A percentile compares a stretch with the other conserved stretches of the same genome.
phyloP scores from a whole-genome alignment of 1,139 yeast species.

The Taphrina deformans region DNA sequence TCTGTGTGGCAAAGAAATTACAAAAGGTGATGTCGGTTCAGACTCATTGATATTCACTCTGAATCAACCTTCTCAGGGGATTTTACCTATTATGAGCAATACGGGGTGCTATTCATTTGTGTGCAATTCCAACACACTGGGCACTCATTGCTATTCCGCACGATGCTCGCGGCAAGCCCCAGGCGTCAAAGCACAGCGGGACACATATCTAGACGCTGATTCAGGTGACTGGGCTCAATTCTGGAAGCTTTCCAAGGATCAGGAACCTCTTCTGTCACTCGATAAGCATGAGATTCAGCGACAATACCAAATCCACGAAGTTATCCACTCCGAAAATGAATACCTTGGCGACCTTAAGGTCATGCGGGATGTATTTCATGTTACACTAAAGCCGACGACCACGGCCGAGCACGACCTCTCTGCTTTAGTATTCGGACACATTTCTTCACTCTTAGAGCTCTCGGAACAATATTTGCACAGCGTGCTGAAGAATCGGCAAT shows the following conservation, averaged over 20 bases:
- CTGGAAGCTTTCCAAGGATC: conserved; percentile 59
- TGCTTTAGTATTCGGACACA: conserved; percentile 61
- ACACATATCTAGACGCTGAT: neutral
- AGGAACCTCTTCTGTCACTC: conserved; percentile 48
- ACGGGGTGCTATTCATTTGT: conserved; percentile 48
- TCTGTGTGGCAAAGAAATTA: conserved; percentile 52
- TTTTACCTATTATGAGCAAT: conserved; percentile 50
- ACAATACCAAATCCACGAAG: conserved; percentile 76
- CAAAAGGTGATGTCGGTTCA: conserved; percentile 40
- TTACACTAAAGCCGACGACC: conserved; percentile 51
- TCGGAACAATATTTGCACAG: conserved; percentile 60
- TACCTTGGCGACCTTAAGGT: conserved; percentile 68
- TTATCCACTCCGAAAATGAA: conserved; percentile 72
- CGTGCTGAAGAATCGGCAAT: conserved; percentile 55
- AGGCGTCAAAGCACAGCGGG: neutral
- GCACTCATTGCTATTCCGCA: conserved; percentile 44
- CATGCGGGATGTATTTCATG: conserved; percentile 61
- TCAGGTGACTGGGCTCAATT: conserved; percentile 34
- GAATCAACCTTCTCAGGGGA: conserved; percentile 49
- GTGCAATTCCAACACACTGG: conserved; percentile 42
- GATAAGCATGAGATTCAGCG: conserved; percentile 58
- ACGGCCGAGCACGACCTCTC: conserved; percentile 57
- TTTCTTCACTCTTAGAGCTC: conserved; percentile 60
- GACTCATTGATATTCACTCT: conserved; percentile 34
- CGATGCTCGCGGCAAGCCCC: conserved; percentile 40